A percentile compares a stretch with the other conserved stretches of the same genome.
Evolutionary conservation across 371 early-diverging fungal genomes (phyloP).

Genomic region (Mycotypha africana): DNA sequence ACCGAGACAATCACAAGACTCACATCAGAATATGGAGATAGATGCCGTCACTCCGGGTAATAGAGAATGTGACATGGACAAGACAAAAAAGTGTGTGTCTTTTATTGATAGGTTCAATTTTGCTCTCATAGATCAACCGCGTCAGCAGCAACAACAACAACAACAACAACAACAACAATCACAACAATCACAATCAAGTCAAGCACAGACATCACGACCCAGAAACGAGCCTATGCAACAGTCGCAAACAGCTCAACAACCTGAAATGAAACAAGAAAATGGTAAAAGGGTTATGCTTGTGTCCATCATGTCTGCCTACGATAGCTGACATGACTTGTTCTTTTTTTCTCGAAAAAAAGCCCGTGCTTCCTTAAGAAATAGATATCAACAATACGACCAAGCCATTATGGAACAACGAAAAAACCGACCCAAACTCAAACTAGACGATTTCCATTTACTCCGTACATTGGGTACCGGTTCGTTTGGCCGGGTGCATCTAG

Average conservation of each 20-base stretch:
- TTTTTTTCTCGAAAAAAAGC: no score
- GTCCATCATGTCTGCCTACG: no score
- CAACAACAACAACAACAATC: conserved; percentile 1
- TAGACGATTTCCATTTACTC: conserved; percentile 65
- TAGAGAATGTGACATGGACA: not conserved
- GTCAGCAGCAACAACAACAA: not conserved
- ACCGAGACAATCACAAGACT: conserved; percentile 18
- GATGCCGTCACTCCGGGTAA: conserved; percentile 5
- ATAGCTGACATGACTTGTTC: no score
- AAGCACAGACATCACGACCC: no score
- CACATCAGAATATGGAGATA: conserved; percentile 13
- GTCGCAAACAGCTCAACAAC: no score
- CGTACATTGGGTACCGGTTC: conserved; percentile 96
- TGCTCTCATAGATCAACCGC: not conserved
- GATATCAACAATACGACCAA: conserved; percentile 14
- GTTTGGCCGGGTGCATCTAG: conserved; percentile 97
- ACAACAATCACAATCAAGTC: not conserved
- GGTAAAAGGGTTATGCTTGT: no score
- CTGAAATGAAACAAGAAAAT: no score
- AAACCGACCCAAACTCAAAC: conserved; percentile 48
- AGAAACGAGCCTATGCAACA: no score
- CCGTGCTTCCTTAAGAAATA: not conserved
- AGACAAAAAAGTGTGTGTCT: no score
- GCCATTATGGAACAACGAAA: conserved; percentile 13
- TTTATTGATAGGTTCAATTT: no score